Evolutionary conservation across 2,329 filamentous ascomycete species (phyloP), one percentile per base, ranked within the genome.

Genomic region (Aspergillus niger): DNA sequence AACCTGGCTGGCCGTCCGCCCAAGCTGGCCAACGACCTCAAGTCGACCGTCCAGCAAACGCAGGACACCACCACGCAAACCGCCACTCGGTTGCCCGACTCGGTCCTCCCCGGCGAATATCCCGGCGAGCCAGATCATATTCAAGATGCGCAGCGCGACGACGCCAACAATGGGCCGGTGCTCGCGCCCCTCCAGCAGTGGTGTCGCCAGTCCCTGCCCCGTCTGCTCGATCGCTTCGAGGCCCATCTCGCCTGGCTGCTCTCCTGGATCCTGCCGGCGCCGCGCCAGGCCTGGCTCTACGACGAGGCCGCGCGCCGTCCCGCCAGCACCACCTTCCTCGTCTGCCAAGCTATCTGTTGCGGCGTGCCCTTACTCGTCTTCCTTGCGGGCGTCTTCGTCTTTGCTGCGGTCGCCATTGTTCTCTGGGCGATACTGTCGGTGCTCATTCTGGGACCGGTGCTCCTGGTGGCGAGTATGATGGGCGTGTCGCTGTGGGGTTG

Each of bases 351-450:
- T 44, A 67, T 76, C 17, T 76, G 73, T 55, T 74, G 72, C 22
- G 72, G 72, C 2, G 69, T 76, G 5, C 73, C 73, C n/a, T 39
- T 75, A 24, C 55, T 76, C 10, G 66, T 75, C 0, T 75, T 75
- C 20, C 39, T 75, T 22, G 72, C 69, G 0, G 73, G 73, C 0
- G 70, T 73, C 22, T 69, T 74, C 28, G 15, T 75, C 4, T 74
- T 76, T 53, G 72, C 72, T 0, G 70, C 69, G 3, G 70, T 75
- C 3, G 67, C 73, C 5, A 56, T 71, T 11, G 11, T 74, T 10
- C 61, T 75, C 7, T 75, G 72, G 72, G 66, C 65, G 6, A 30
- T 75, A 10, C 58, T 76, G 28, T 71, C 71, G 26, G 49, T 74
- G 50, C 59, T 76, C 17, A 65, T 75, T 26, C 63, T 74, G 3